Evolutionary conservation across 805 yeast species (phyloP).

Genomic region (Saccharomyces mikatae): DNA sequence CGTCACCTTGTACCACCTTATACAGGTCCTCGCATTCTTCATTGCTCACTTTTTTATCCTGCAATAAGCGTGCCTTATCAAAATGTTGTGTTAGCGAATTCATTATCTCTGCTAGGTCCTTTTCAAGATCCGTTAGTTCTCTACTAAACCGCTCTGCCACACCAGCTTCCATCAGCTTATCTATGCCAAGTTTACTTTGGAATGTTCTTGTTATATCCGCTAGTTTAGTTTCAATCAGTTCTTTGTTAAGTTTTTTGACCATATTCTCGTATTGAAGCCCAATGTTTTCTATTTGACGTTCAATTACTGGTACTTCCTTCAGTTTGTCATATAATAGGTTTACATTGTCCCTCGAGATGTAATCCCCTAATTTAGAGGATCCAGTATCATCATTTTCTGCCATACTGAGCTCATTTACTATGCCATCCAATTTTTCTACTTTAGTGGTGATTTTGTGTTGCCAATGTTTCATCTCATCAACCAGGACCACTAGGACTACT

Average conservation of each 20-base stretch:
- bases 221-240: conserved; percentile 21
- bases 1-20: conserved; percentile 44
- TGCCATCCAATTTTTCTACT: conserved; percentile 29
- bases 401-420: conserved; percentile 30
- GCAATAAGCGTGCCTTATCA: conserved; percentile 57
- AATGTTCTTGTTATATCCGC: conserved; percentile 11
- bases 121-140: conserved; percentile 46
- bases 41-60: conserved; percentile 20
- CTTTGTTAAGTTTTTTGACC: conserved; percentile 22
- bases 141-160: conserved; percentile 31
- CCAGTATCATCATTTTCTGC: conserved; percentile 11
- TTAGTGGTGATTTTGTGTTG: conserved; percentile 30
- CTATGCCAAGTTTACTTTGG: conserved; percentile 18
- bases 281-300: conserved; percentile 26
- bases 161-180: neutral
- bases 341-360: conserved; percentile 37
- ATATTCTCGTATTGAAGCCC: conserved; percentile 25
- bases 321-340: conserved; percentile 24
- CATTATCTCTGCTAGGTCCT: conserved; percentile 60
- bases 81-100: conserved; percentile 72
- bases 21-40: conserved; percentile 35
- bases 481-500: conserved; percentile 14
- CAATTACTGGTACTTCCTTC: conserved; percentile 28
- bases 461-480: conserved; percentile 22
- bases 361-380: conserved; percentile 35